Conservation (phyloP, 2,329 filamentous ascomycete genomes). For the Pyrenophora tritici-repentis region DNA sequence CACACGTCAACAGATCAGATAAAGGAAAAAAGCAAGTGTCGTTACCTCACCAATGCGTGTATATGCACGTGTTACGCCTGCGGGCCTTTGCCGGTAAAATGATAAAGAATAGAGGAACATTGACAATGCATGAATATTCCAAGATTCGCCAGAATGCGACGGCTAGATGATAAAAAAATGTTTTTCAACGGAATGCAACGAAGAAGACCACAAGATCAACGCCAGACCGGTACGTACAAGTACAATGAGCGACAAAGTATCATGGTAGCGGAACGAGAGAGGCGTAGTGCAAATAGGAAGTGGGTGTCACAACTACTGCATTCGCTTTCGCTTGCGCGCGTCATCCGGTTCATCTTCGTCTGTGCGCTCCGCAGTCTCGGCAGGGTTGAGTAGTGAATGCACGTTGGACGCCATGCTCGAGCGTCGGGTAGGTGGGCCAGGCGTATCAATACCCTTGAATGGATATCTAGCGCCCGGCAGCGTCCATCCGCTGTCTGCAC, state of each 20-base stretch:
- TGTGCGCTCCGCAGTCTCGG: slow-evolving; percentile 68
- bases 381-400: slow-evolving; percentile 69
- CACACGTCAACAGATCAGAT: background rate
- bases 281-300: no score
- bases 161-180: background rate
- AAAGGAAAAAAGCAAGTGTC: background rate
- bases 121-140: slow-evolving; percentile 1
- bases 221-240: slow-evolving; percentile 4
- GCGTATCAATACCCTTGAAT: slow-evolving; percentile 56
- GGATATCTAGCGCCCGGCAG: slow-evolving; percentile 57
- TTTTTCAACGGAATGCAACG: background rate
- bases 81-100: background rate
- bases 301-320: slow-evolving; percentile 22
- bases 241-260: slow-evolving; percentile 24
- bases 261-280: background rate
- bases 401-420: slow-evolving; percentile 75
- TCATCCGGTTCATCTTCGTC: slow-evolving; percentile 67
- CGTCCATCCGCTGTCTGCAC: slow-evolving; percentile 61
- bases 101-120: background rate
- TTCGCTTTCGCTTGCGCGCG: slow-evolving; percentile 64
- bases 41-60: slow-evolving; percentile 1
- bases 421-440: slow-evolving; percentile 66
- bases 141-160: background rate
- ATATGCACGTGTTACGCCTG: background rate
- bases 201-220: background rate